Evolutionary conservation across 257 asterid species (phyloP).

Genomic region (Penstemon newberryi): DNA sequence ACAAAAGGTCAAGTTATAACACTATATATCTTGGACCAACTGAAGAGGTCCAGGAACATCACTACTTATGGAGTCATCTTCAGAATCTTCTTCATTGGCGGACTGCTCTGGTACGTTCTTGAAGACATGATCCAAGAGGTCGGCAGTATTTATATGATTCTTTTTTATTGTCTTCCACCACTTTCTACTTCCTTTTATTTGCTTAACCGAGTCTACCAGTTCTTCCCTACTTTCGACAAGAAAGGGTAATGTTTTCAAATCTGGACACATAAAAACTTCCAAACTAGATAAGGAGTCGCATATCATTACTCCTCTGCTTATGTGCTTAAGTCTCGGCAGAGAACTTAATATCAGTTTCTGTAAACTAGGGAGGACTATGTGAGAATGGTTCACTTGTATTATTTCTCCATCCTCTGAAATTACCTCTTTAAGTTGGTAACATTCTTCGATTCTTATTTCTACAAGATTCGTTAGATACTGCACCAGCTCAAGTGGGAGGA

Average conservation of each 20-base stretch:
- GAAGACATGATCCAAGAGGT: conserved; percentile 17
- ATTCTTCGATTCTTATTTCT: conserved; percentile 27
- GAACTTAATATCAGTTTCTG: conserved; percentile 23
- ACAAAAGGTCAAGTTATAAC: background rate
- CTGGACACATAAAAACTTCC: conserved; percentile 26
- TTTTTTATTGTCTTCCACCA: conserved; percentile 19
- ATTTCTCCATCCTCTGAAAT: background rate
- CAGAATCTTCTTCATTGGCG: background rate
- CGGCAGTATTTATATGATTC: conserved; percentile 4
- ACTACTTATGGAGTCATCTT: background rate
- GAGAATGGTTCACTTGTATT: conserved; percentile 4
- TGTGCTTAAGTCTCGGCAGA: conserved; percentile 29
- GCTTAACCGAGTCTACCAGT: conserved; percentile 19
- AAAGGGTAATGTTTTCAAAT: conserved; percentile 23
- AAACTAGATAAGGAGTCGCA: conserved; percentile 31
- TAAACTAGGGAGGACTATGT: conserved; percentile 26
- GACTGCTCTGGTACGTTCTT: conserved; percentile 18
- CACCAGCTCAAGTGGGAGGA: conserved; percentile 31
- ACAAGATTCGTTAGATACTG: conserved; percentile 24
- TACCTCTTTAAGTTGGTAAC: conserved; percentile 23
- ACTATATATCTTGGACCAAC: background rate
- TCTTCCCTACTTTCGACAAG: conserved; percentile 24
- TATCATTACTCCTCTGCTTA: conserved; percentile 27
- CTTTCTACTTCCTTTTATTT: conserved; percentile 32
- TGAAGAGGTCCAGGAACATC: background rate